phyloP scores from a whole-genome alignment of 2,329 filamentous ascomycete genomes.

The Alternaria brassicae region DNA sequence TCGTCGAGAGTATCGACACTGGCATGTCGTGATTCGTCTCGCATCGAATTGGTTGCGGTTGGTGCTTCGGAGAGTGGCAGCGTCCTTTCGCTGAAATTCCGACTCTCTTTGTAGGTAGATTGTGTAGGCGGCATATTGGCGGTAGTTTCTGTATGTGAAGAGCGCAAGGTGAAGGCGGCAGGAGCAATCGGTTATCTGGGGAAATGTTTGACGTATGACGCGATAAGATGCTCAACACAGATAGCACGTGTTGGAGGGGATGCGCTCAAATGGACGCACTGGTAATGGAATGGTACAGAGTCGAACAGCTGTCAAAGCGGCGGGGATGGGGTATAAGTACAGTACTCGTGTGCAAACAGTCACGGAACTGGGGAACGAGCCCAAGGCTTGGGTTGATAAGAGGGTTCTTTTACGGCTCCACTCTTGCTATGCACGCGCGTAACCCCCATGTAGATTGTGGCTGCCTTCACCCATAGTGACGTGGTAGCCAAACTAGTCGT shows the following conservation, averaged over 20 bases:
- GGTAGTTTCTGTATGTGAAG: conserved; percentile 16
- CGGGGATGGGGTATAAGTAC: conserved; percentile 31
- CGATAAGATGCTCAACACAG: conserved; percentile 29
- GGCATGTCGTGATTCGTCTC: conserved; percentile 21
- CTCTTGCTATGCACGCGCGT: conserved; percentile 39
- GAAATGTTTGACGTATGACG: conserved; percentile 15
- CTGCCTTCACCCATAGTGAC: conserved; percentile 40
- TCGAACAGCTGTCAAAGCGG: conserved; percentile 16
- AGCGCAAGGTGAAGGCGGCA: conserved; percentile 9
- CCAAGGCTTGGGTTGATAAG: conserved; percentile 28
- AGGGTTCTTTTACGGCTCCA: conserved; percentile 27
- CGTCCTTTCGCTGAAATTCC: conserved; percentile 27
- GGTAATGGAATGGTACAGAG: conserved; percentile 12
- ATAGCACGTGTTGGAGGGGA: conserved; percentile 24
- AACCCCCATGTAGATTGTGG: conserved; percentile 32
- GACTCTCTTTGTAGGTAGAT: conserved; percentile 28
- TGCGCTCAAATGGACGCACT: conserved; percentile 25
- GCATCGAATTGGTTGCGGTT: conserved; percentile 35
- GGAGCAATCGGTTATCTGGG: conserved; percentile 10
- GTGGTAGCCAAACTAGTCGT: conserved; percentile 44
- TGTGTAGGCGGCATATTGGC: conserved; percentile 21
- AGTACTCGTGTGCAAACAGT: conserved; percentile 18
- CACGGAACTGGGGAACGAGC: conserved; percentile 28
- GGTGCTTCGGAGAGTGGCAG: conserved; percentile 36
- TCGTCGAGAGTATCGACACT: conserved; percentile 33